Conservation (phyloP, 139 green algal species). For the Auxenochlorella pyrenoidosa region DNA sequence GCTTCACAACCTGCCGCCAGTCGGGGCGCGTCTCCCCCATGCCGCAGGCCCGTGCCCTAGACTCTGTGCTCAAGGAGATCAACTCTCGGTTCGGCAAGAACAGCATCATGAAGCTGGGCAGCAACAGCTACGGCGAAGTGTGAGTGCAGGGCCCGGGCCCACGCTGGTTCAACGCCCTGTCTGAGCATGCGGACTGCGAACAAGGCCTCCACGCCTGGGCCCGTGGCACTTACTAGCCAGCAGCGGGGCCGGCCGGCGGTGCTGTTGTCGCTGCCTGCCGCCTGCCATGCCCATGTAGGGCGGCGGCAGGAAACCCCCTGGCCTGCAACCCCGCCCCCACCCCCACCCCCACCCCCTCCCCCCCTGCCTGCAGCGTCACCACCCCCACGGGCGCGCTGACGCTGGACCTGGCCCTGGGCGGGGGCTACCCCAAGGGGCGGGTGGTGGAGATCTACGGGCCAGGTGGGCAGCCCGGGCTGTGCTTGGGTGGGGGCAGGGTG, state of each 20-base stretch:
- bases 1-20: too few species aligned
- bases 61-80: slow-evolving; percentile 60
- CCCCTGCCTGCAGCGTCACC: slow-evolving; percentile 56
- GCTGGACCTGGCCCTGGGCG: slow-evolving; percentile 87
- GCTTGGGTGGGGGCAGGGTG: background rate
- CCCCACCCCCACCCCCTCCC: background rate
- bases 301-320: too few species aligned
- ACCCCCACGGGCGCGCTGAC: slow-evolving; percentile 84
- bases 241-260: background rate
- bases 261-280: too few species aligned
- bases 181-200: too few species aligned
- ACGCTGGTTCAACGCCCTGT: too few species aligned
- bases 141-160: too few species aligned
- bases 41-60: slow-evolving; percentile 30
- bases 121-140: slow-evolving; percentile 47
- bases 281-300: too few species aligned
- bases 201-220: background rate
- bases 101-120: slow-evolving; percentile 74
- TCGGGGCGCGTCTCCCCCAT: background rate
- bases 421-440: slow-evolving; percentile 84
- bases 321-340: background rate
- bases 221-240: background rate
- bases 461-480: background rate
- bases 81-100: slow-evolving; percentile 72
- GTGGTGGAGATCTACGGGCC: slow-evolving; percentile 85